Evolutionary conservation across 2,329 filamentous ascomycete species (phyloP), one percentile per base, ranked within the genome.

Genomic region (Alternaria sp.): DNA sequence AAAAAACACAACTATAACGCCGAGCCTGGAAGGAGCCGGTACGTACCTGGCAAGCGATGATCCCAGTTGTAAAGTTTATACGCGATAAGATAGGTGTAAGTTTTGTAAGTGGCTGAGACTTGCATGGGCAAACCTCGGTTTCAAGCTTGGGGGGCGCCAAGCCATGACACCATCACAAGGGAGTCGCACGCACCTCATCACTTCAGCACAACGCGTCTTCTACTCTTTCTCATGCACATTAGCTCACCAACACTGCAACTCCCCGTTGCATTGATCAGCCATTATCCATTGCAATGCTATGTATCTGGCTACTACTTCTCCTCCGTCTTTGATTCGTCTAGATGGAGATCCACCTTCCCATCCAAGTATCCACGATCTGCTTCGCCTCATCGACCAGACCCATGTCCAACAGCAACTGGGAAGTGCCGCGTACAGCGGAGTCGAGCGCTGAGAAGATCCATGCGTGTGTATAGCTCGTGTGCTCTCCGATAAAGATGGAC

Each of bases 351-450:
- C 87, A 90, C 56, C 88, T 80, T 2, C 85, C 87, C 87, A 90
- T 89, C 88, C 88, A 90, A 60, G 85, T 85, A 31, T 86, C 79
- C 2, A 85, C 84, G 17, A 88, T 79, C 33, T 81, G 75, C 77
- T 90, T 90, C 0, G 88, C 88, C 76, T 90, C 88, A 71, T 90
- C 88, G 0, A 90, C 87, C 42, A 90, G 72, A 0, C 88, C 88
- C 69, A 90, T 77, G 74, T 84, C 84, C 17, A 90, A 77, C 72
- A 90, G 75, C 60, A 90, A 65, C 75, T 91, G 87, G 4, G 86
- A 82, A 0, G 86, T 85, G 0, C 88, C 87, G 1, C 89, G 80
- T 2, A 91, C 85, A 0, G 86, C 88, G 10, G 85, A 88, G 70
- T 91, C 88, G 4, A 91, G 77, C 1, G 89, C 88, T 3, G 84